Evolutionary conservation across 495 filamentous ascomycete species (phyloP).

Genomic region (Staphylotrichum longicolle): DNA sequence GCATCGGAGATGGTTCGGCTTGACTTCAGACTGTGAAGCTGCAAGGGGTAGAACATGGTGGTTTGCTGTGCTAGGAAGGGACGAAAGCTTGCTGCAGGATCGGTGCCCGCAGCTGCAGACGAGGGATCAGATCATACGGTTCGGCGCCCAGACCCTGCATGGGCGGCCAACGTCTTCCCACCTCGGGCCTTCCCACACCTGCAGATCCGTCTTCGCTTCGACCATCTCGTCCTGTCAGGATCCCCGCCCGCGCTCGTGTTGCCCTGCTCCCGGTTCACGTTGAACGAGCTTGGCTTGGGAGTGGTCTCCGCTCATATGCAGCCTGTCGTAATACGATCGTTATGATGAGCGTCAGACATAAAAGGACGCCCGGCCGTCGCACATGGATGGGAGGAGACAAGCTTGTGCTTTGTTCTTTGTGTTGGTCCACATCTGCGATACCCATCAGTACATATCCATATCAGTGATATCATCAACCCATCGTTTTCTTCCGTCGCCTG

Average conservation of each 20-base stretch:
- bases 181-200: neutral
- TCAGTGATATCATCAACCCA: slow-evolving; percentile 14
- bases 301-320: neutral
- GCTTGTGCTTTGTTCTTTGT: slow-evolving; percentile 6
- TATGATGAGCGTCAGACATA: slow-evolving; percentile 1
- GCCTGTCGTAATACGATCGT: slow-evolving; percentile 2
- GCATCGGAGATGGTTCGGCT: too few relatives aligned
- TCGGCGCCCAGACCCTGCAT: slow-evolving; percentile 9
- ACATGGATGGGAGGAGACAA: slow-evolving; percentile 1
- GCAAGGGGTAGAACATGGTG: neutral
- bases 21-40: too few relatives aligned
- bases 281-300: neutral
- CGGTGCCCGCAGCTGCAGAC: too few relatives aligned
- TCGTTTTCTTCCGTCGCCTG: neutral
- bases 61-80: too few relatives aligned
- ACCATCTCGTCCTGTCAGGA: neutral
- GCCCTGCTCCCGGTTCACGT: neutral
- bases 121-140: slow-evolving; percentile 21
- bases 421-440: too few relatives aligned
- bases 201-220: slow-evolving; percentile 11
- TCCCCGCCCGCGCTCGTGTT: slow-evolving; percentile 12
- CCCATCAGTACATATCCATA: neutral
- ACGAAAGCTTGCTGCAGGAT: too few relatives aligned
- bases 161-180: slow-evolving; percentile 5
- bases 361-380: neutral